Conservation (phyloP, 305 asterid species). For the Petunia hybrid region DNA sequence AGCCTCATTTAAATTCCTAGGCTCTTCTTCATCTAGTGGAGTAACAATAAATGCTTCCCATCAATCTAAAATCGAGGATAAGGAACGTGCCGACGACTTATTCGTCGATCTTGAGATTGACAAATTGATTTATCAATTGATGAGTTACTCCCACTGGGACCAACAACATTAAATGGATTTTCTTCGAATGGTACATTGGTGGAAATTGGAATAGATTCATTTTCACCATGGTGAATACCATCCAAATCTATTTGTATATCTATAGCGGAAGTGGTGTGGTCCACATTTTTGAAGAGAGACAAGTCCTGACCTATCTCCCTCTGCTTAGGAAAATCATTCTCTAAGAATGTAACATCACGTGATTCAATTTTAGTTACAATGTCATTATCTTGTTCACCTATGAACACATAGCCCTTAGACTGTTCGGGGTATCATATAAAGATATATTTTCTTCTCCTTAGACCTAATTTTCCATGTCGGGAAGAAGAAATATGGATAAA, state of each 20-base stretch:
- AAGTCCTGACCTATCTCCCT: not conserved
- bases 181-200: not conserved
- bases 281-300: not conserved
- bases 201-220: not conserved
- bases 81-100: not conserved
- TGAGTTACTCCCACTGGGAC: not conserved
- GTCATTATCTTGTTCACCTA: not conserved
- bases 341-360: constrained; percentile 1
- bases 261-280: not conserved
- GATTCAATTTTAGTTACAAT: not conserved
- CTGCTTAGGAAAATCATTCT: not conserved
- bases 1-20: not conserved
- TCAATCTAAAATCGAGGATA: not conserved
- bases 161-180: not conserved
- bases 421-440: constrained; percentile 23
- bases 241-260: not conserved
- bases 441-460: not conserved
- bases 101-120: not conserved
- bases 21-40: not conserved
- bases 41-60: not conserved
- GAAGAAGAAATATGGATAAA: not conserved
- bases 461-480: not conserved
- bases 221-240: not conserved
- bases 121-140: not conserved
- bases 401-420: constrained; percentile 27